These are phyloP conservation scores for Fraxinus quadrangulata DNA, from an alignment of 257 asterid genomes.

Conservation along the genomic window DNA sequence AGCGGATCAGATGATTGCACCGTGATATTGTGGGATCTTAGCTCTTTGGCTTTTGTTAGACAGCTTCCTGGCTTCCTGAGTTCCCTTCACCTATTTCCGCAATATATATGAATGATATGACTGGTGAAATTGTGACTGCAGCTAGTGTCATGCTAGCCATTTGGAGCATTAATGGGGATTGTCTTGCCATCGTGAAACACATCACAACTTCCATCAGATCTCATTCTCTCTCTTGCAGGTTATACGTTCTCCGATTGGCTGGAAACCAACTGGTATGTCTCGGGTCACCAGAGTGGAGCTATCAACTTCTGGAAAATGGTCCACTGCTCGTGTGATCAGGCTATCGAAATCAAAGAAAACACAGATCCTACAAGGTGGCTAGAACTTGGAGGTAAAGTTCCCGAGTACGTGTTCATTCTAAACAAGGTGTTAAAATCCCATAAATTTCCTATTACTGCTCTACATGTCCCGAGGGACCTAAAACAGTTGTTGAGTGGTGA, in stretches of 20 bases:
- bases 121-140: conserved; percentile 86
- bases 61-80: conserved; percentile 92
- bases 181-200: conserved; percentile 89
- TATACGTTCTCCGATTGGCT: conserved; percentile 79
- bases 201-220: conserved; percentile 97
- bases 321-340: conserved; percentile 70
- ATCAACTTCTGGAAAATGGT: conserved; percentile 94
- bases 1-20: conserved; percentile 95
- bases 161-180: conserved; percentile 95
- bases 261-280: conserved; percentile 79
- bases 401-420: conserved; percentile 78
- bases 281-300: conserved; percentile 98
- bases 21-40: conserved; percentile 88
- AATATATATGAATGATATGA: conserved; percentile 75
- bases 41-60: conserved; percentile 77
- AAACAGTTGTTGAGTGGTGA: conserved; percentile 92
- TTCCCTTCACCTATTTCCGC: conserved; percentile 88
- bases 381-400: conserved; percentile 55
- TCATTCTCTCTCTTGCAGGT: conserved; percentile 73
- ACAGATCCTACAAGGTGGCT: conserved; percentile 60
- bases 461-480: conserved; percentile 72
- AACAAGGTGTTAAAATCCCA: conserved; percentile 84
- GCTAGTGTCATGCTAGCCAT: conserved; percentile 89
- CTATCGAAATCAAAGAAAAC: conserved; percentile 41
- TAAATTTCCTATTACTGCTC: conserved; percentile 78